Percentiles rank a stretch among this genome's conserved stretches.
These are phyloP conservation scores for Pichia paraexigua DNA, from an alignment of 805 yeast species.

Conservation along the genomic window DNA sequence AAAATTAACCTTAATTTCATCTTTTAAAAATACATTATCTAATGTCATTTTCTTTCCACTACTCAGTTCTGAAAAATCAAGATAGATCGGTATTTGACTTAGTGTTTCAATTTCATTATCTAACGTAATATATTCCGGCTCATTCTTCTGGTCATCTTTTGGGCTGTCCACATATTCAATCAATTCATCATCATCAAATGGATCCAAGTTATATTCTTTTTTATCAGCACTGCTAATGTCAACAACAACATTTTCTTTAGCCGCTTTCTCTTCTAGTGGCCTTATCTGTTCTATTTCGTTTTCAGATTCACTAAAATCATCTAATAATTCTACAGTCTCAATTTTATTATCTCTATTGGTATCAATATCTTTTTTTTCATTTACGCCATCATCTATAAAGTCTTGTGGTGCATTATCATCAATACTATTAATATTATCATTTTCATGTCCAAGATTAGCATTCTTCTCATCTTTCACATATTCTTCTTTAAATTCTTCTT, in stretches of 20 bases:
- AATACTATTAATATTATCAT: background rate
- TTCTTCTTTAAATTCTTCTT: background rate
- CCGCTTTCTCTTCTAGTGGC: background rate
- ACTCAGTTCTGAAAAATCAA: constrained; percentile 19
- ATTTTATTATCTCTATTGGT: background rate
- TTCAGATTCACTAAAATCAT: constrained; percentile 5
- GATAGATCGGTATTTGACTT: constrained; percentile 18
- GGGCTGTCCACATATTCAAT: background rate
- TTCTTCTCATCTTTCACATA: background rate
- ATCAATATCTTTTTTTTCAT: background rate
- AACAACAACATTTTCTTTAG: background rate
- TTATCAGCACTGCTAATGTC: background rate
- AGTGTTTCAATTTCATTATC: background rate
- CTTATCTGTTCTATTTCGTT: background rate
- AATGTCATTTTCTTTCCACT: background rate
- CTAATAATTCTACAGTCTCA: background rate
- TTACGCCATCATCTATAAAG: background rate
- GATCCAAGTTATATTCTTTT: background rate
- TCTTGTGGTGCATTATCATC: background rate
- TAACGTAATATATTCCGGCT: background rate
- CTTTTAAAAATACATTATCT: background rate
- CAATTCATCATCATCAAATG: constrained; percentile 3
- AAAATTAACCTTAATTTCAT: constrained; percentile 3
- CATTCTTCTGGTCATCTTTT: background rate
- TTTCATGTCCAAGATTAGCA: background rate